Evolutionary conservation across 352 stramenopile genomes (phyloP).

Genomic region (Phytophthora multivora): DNA sequence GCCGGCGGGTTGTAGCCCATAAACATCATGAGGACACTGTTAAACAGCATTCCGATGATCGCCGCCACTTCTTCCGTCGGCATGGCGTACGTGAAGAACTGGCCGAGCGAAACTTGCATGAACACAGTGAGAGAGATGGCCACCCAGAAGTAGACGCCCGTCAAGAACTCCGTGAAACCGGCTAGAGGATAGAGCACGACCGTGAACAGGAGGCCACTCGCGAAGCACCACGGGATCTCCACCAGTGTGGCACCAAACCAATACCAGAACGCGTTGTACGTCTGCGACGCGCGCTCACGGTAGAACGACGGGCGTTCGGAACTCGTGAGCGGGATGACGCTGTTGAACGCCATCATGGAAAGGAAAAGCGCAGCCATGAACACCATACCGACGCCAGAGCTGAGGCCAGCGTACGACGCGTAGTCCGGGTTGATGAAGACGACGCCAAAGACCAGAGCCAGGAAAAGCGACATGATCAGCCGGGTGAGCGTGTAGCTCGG

Average conservation of each 20-base stretch:
- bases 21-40: slow-evolving; percentile 49
- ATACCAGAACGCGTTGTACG: slow-evolving; percentile 48
- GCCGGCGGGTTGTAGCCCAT: slow-evolving; percentile 28
- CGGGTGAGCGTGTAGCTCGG: slow-evolving; percentile 77
- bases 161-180: slow-evolving; percentile 77
- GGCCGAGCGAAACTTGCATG: slow-evolving; percentile 67
- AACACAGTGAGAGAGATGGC: slow-evolving; percentile 27
- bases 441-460: slow-evolving; percentile 71
- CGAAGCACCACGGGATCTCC: slow-evolving; percentile 36
- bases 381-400: slow-evolving; percentile 63
- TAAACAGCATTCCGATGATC: slow-evolving; percentile 48
- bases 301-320: slow-evolving; percentile 80
- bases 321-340: slow-evolving; percentile 66
- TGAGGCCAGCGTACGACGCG: slow-evolving; percentile 33
- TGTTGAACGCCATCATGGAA: slow-evolving; percentile 61
- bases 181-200: slow-evolving; percentile 77
- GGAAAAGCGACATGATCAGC: slow-evolving; percentile 56
- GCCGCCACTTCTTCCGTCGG: slow-evolving; percentile 49
- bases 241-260: slow-evolving; percentile 49
- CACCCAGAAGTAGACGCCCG: slow-evolving; percentile 31
- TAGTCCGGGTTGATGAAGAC: slow-evolving; percentile 53
- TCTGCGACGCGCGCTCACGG: slow-evolving; percentile 51
- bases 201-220: slow-evolving; percentile 51
- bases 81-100: slow-evolving; percentile 70
- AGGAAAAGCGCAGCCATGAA: slow-evolving; percentile 76